Evolutionary conservation across 306 rosid species (phyloP), one percentile per base, ranked within the genome.

Genomic region (Cucurbita argyrosperma): DNA sequence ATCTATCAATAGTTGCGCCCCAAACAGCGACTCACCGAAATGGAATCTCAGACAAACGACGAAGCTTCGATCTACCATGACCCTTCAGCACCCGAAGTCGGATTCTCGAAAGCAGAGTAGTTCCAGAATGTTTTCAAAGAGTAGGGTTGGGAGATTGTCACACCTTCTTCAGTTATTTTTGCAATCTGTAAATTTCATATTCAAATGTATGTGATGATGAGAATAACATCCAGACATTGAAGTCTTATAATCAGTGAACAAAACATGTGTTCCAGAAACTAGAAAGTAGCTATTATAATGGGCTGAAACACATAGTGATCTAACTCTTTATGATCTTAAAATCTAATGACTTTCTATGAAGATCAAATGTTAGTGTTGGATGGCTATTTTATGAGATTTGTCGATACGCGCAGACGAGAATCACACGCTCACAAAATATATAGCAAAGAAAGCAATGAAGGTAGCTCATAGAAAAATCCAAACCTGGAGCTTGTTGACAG

Each of bases 71-170:
- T 76, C 87, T 91, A 91, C 96, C 97, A 91, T 55, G 96, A 89
- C 23, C 97, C 97, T 81, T 89, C 97, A 11, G 96, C 96, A 40
- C 90, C 97, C 38, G 69, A 78, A 6, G 96, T 89, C 23, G 90
- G 97, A 80, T 92, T 92, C 80, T 82, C 74, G 76, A 92, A 92
- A 50, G 97, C 90, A 30, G 90, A 71, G 80, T 81, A 88, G 57
- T 88, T 92, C 97, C 97, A 89, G 87, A 86, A 89, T 37, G 96
- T 92, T 84, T 86, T 92, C 89, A 92, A 74, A 3, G 96, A 77
- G 85, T 83, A 92, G 5, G 96, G 94, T 62, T 83, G 84, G 67
- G 84, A 89, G 77, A 85, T 63, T 40, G 93, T 85, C 8, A 85
- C 83, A 16, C 94, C 93, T 80, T 85, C 94, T 58, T 88, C 96